A percentile compares a stretch with the other conserved stretches of the same genome.
Conservation (phyloP, 2,329 filamentous ascomycete species). For the Penicillium sp. region DNA sequence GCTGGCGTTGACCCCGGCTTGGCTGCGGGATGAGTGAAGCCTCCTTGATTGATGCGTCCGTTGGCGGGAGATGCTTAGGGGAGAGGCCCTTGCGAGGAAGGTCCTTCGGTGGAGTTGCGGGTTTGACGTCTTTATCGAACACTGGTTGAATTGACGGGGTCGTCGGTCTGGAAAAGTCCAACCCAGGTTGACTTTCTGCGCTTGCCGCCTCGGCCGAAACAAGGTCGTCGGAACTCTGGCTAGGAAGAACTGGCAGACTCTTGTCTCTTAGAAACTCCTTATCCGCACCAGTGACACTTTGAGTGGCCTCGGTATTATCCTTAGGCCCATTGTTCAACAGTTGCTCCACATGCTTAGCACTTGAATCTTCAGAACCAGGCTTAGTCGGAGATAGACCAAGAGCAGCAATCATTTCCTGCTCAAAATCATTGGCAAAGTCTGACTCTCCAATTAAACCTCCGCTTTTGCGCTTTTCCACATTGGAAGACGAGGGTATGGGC, state of each 20-base stretch:
- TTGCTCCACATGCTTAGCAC: background rate
- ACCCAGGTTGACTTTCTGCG: background rate
- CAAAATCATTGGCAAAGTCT: conserved; percentile 12
- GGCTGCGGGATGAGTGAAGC: background rate
- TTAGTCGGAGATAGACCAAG: conserved; percentile 21
- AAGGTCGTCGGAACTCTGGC: conserved; percentile 1
- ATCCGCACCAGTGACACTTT: background rate
- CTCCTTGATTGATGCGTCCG: conserved; percentile 7
- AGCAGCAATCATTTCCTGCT: conserved; percentile 22
- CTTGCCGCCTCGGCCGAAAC: background rate
- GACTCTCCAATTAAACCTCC: background rate
- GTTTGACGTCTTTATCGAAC: conserved; percentile 6
- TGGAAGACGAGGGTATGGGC: background rate
- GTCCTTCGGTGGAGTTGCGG: conserved; percentile 2
- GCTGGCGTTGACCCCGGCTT: conserved; percentile 11
- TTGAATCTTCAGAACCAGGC: conserved; percentile 1
- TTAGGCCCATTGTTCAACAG: background rate
- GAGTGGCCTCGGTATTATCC: background rate
- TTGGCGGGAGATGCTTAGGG: conserved; percentile 1
- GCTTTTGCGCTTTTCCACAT: background rate
- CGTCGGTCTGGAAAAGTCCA: background rate
- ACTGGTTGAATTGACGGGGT: conserved; percentile 15
- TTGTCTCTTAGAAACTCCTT: background rate
- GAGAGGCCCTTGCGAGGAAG: background rate
- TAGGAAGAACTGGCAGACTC: conserved; percentile 5